Percentiles rank a stretch among this genome's conserved stretches.
phyloP scores from a whole-genome alignment of 208 protist genomes.

The Trypanosoma rangeli region DNA sequence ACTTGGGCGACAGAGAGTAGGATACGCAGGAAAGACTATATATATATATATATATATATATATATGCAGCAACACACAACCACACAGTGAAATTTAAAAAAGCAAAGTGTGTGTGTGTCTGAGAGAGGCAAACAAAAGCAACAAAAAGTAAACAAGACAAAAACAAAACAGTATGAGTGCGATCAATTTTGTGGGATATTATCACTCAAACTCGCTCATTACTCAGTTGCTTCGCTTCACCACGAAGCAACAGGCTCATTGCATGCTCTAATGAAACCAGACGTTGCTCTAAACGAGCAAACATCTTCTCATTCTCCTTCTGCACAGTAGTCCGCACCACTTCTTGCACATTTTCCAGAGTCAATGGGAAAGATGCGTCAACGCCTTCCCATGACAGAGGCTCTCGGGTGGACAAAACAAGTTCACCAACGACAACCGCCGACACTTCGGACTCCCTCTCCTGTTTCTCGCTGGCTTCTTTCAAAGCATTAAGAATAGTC shows the following conservation, averaged over 20 bases:
- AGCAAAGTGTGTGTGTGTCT: no score
- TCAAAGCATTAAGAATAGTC: not conserved
- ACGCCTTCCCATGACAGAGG: slow-evolving; percentile 3
- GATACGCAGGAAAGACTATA: no score
- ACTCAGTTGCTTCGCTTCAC: not conserved
- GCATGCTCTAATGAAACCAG: slow-evolving; percentile 23
- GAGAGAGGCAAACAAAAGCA: no score
- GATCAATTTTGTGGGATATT: not conserved
- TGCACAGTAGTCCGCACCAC: slow-evolving; percentile 28
- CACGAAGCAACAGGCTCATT: slow-evolving; percentile 14
- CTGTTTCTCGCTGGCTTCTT: not conserved
- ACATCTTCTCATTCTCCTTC: slow-evolving; percentile 22
- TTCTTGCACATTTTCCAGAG: slow-evolving; percentile 1
- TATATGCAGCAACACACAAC: not conserved
- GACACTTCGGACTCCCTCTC: not conserved
- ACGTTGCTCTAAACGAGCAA: slow-evolving; percentile 22
- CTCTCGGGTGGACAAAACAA: slow-evolving; percentile 9
- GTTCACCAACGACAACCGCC: slow-evolving; percentile 4
- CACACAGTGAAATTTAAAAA: not conserved
- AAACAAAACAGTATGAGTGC: not conserved
- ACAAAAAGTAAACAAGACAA: not conserved
- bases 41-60: not conserved
- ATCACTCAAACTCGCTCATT: not conserved
- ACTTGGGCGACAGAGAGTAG: no score
- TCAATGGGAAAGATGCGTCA: not conserved